Conservation (phyloP, 1,284 basidiomycete genomes). For the Leccinum solheimii region DNA sequence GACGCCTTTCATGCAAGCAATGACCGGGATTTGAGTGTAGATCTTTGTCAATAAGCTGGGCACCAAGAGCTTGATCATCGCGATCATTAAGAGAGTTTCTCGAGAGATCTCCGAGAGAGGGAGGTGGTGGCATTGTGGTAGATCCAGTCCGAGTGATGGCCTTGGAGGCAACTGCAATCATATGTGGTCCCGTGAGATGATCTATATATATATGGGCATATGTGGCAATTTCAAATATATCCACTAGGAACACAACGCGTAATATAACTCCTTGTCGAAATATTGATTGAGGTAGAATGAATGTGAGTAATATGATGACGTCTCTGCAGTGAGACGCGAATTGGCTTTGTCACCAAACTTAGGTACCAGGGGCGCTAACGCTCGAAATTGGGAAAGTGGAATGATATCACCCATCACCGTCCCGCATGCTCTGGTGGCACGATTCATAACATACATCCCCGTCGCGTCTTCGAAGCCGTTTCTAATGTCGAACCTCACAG, state of each 20-base stretch:
- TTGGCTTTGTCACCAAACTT: slow-evolving; percentile 30
- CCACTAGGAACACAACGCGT: background rate
- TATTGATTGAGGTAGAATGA: slow-evolving; percentile 35
- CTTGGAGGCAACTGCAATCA: too few species aligned
- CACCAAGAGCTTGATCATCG: background rate
- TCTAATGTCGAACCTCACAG: too few species aligned
- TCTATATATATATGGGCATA: background rate
- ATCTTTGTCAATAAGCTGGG: background rate
- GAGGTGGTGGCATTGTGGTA: background rate
- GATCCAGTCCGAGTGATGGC: too few species aligned
- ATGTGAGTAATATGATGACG: slow-evolving; percentile 19
- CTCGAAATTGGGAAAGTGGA: slow-evolving; percentile 21
- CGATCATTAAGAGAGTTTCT: background rate
- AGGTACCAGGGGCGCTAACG: slow-evolving; percentile 24
- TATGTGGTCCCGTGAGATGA: background rate
- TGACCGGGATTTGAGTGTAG: background rate
- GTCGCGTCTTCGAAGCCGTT: slow-evolving; percentile 4
- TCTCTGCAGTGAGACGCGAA: slow-evolving; percentile 23
- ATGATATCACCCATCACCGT: slow-evolving; percentile 30
- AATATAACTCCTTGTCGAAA: slow-evolving; percentile 33
- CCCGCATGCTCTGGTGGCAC: slow-evolving; percentile 14
- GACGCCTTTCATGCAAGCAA: background rate
- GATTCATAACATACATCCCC: slow-evolving; percentile 27
- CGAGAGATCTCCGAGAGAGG: background rate
- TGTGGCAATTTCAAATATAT: background rate